These are phyloP conservation scores for Claviceps capensis DNA, from an alignment of 2,329 filamentous ascomycete genomes.

Conservation along the genomic window DNA sequence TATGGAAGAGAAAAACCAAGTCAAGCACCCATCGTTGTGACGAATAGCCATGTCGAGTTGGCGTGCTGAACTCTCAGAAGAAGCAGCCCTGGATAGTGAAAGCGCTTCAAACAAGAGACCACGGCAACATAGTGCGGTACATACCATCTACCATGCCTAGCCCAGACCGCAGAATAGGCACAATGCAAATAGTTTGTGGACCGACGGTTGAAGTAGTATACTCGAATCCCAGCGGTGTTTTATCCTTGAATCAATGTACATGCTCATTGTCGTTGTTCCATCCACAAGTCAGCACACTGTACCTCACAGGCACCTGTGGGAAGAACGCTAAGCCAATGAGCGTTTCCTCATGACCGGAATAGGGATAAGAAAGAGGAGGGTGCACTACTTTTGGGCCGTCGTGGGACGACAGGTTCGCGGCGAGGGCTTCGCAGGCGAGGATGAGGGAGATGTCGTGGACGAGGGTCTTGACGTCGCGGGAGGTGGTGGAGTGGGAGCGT, in stretches of 20 bases:
- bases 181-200: constrained; percentile 59
- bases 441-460: constrained; percentile 80
- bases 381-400: constrained; percentile 47
- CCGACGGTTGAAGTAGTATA: constrained; percentile 54
- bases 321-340: not conserved
- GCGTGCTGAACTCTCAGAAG: not conserved
- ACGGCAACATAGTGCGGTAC: not conserved
- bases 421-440: constrained; percentile 69
- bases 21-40: too few relatives aligned
- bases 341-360: too few relatives aligned
- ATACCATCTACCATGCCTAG: constrained; percentile 78
- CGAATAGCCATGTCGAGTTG: too few relatives aligned
- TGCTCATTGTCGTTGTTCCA: not conserved
- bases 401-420: constrained; percentile 41
- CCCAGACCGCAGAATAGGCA: constrained; percentile 87
- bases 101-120: not conserved
- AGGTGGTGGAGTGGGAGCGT: constrained; percentile 54
- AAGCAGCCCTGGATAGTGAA: not conserved
- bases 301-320: not conserved
- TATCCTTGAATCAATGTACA: constrained; percentile 38
- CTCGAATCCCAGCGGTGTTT: constrained; percentile 63
- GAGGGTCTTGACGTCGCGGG: constrained; percentile 66
- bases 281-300: not conserved
- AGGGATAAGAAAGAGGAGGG: not conserved
- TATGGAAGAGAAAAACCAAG: not conserved